Evolutionary conservation across 257 asterid species (phyloP), one percentile per base, ranked within the genome.

Genomic region (Mitragyna speciosa): DNA sequence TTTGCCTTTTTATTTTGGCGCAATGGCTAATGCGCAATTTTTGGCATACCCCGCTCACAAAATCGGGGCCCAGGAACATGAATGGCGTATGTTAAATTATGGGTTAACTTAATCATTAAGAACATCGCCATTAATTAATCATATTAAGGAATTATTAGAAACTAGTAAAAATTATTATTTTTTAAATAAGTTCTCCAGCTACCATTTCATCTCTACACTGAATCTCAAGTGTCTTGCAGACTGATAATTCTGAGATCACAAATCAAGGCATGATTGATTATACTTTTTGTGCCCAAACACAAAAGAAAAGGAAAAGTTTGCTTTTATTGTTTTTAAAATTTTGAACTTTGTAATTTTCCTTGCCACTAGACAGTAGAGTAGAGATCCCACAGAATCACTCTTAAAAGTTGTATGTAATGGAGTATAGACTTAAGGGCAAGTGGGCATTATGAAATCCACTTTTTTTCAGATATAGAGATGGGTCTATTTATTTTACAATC

Each of bases 371-470:
- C 3, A 36, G 41, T 36, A 6, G 19, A 66, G 45, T 19, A 39
- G 73, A 69, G 36, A 14, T 12, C 75, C 75, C 75, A 45, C 59
- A 12, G 59, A 47, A 71, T 71, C 75, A 71, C 30, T 14, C 58
- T 45, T 14, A n/a, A 70, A 70, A 70, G 75, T 70, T 24, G 22
- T 70, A 39, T 49, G 28, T 7, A 71, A n/a, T 71, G 12, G 39
- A 45, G 12, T 24, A 70, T 17, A 20, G 26, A 6, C 0, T 64
- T 64, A 64, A 45, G 24, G 24, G 58, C 63, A 71, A 17, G 67
- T 74, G 22, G 19, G 33, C 19, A 14, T 75, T 19, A 74, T 36
- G 22, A 7, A 75, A 58, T 28, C 78, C 70, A 22, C 22, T n/a
- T 39, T 31, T n/a, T 75, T 75, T 75, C 48, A 74, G 68, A 39